Evolutionary conservation across 805 yeast genomes (phyloP), one percentile per base, ranked within the genome.

Genomic region (Diddensiella transvaalensis): DNA sequence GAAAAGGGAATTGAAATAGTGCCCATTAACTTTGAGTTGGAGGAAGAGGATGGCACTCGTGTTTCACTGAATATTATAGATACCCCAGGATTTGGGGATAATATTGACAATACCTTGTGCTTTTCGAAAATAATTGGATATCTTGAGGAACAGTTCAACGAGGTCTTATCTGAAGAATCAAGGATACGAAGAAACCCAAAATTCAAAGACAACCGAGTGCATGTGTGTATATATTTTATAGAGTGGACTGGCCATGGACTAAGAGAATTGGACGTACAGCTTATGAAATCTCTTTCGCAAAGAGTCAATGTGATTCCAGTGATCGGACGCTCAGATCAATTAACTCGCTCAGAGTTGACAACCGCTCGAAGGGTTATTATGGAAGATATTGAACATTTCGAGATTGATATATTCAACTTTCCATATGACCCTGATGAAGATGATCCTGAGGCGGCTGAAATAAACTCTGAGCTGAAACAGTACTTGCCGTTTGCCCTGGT

Each of bases 281-380:
- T 86, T 46, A 85, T 90, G 83, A 78, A 73, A 56, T 72, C 75
- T 41, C 72, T 90, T 44, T 78, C 90, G 13, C 73, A 78, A 21
- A 79, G 82, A 55, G 95, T 86, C 18, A 90, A 90, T 67, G 75
- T 91, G 22, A 79, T 90, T 39, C 96, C 97, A 1, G 81, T 89
- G 22, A 78, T 90, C 49, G 78, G 86, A 32, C 84, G 86, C 60
- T 82, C 95, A 2, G 97, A 90, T 64, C 74, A 87, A 1, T 72
- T 87, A 56, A 87, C 95, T 0, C 74, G 73, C 19, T 63, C 75
- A 1, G 96, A 90, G 65, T 67, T 82, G 48, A 61, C 64, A 13
- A 64, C 65, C 23, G 75, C 77, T 64, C 85, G 85, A 63, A 65
- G 70, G 47, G 68, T 74, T 47, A 72, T 86, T 49, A 72, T 71